Evolutionary conservation across 495 filamentous ascomycete species (phyloP).

Genomic region (Rostrohypoxylon terebratum): DNA sequence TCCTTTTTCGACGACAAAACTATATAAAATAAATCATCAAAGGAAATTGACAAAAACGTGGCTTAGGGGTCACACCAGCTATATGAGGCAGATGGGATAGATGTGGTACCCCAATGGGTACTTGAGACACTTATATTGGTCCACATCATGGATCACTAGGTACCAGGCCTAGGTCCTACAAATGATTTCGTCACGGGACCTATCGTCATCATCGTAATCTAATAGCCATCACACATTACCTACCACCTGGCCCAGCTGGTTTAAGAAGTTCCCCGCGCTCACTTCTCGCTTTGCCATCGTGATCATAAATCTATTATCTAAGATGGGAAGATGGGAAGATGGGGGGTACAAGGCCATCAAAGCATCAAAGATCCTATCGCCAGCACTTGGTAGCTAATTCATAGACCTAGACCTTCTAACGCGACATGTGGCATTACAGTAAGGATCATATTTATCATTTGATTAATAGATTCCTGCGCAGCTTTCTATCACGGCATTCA

Average conservation of each 20-base stretch:
- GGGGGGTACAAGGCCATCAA: constrained; percentile 15
- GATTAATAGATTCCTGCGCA: no score
- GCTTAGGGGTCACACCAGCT: background rate
- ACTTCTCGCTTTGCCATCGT: constrained; percentile 24
- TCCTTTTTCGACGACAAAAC: background rate
- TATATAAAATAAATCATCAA: background rate
- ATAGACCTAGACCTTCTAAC: constrained; percentile 15
- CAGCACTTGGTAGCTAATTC: background rate
- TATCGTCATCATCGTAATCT: constrained; percentile 38
- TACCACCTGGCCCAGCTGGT: constrained; percentile 24
- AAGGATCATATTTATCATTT: no score
- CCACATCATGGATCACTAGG: constrained; percentile 4
- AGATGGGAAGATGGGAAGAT: constrained; percentile 1
- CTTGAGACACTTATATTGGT: background rate
- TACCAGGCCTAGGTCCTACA: constrained; percentile 18
- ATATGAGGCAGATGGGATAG: constrained; percentile 3
- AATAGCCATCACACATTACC: constrained; percentile 30
- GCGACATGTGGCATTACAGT: constrained; percentile 2
- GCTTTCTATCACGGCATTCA: background rate
- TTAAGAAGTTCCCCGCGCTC: constrained; percentile 16
- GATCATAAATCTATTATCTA: constrained; percentile 11
- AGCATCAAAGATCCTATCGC: background rate
- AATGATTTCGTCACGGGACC: constrained; percentile 44
- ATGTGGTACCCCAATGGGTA: background rate
- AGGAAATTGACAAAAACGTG: constrained; percentile 4